phyloP scores from a whole-genome alignment of 495 filamentous ascomycete genomes.

The Penicillium egyptiacum region DNA sequence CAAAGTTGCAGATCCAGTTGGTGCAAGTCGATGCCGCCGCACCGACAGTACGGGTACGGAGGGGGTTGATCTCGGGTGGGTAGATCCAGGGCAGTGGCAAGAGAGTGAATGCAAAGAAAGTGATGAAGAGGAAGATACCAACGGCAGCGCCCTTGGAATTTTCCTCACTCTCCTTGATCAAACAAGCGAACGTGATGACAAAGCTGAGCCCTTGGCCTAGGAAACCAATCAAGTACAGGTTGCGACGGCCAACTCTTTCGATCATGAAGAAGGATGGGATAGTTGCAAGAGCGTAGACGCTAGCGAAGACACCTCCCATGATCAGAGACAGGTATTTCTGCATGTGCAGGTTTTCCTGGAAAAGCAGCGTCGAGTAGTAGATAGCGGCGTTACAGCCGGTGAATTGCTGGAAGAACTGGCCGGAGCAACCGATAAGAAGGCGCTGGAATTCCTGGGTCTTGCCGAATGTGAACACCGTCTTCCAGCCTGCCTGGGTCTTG shows the following conservation, averaged over 20 bases:
- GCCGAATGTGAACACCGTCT: conserved; percentile 21
- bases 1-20: conserved; percentile 71
- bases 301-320: conserved; percentile 70
- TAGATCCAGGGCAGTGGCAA: conserved; percentile 50
- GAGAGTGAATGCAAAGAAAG: conserved; percentile 67
- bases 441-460: conserved; percentile 29
- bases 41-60: conserved; percentile 64
- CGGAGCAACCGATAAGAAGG: conserved; percentile 39
- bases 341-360: conserved; percentile 56
- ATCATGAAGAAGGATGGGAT: conserved; percentile 71
- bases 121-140: conserved; percentile 70
- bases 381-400: conserved; percentile 69
- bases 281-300: conserved; percentile 68
- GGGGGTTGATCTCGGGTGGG: conserved; percentile 64
- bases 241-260: conserved; percentile 64
- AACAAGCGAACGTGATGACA: conserved; percentile 49
- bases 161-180: conserved; percentile 54
- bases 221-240: conserved; percentile 56
- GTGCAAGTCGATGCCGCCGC: conserved; percentile 64
- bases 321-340: conserved; percentile 60
- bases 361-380: conserved; percentile 73
- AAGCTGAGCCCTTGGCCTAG: conserved; percentile 19
- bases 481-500: conserved; percentile 9
- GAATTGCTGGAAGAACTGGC: conserved; percentile 73
- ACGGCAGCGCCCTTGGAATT: conserved; percentile 54